Conservation (phyloP, 805 yeast species). For the Myxozyma neotropica region DNA sequence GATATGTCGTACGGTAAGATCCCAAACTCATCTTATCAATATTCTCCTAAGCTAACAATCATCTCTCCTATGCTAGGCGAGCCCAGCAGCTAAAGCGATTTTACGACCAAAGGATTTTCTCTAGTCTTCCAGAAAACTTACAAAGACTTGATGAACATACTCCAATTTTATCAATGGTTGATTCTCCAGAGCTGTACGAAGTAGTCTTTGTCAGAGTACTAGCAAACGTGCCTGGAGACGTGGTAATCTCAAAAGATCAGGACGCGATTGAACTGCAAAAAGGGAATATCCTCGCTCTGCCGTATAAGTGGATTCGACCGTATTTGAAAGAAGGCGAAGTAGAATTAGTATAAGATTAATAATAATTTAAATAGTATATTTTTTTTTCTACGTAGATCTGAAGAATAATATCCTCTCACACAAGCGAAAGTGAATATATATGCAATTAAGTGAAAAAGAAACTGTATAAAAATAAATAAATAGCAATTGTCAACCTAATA, state of each 20-base stretch:
- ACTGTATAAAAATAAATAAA: background rate
- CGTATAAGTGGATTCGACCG: conserved; percentile 58
- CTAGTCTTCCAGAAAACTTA: conserved; percentile 65
- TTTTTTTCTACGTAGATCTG: background rate
- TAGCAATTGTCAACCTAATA: background rate
- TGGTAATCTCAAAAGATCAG: conserved; percentile 50
- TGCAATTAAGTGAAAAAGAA: background rate
- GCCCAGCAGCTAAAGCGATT: conserved; percentile 49
- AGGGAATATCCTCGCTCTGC: conserved; percentile 74
- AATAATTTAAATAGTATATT: background rate
- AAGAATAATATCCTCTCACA: background rate
- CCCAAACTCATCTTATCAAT: background rate
- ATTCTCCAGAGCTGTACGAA: conserved; percentile 69
- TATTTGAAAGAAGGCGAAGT: conserved; percentile 45
- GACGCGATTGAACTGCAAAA: conserved; percentile 56
- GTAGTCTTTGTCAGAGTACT: conserved; percentile 74
- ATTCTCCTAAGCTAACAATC: background rate
- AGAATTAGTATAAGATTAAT: conserved; percentile 14
- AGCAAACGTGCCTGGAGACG: conserved; percentile 45
- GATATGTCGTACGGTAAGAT: conserved; percentile 57
- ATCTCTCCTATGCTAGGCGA: conserved; percentile 7
- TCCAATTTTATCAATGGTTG: conserved; percentile 73
- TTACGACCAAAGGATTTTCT: conserved; percentile 67
- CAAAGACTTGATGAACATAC: conserved; percentile 76
- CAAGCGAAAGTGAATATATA: background rate